Evolutionary conservation across 257 asterid genomes (phyloP).

Genomic region (Salvia hispanica): DNA sequence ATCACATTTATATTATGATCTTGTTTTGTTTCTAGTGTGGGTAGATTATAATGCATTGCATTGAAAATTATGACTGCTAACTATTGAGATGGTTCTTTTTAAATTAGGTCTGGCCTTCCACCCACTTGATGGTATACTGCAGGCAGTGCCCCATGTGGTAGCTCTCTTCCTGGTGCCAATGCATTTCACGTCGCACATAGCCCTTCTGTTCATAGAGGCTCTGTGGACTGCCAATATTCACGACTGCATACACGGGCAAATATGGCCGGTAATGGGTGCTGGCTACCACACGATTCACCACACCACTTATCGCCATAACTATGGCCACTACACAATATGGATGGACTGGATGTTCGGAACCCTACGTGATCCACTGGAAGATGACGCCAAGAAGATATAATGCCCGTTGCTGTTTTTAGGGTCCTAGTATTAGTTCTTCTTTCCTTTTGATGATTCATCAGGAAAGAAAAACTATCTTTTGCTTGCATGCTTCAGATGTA

Average conservation of each 20-base stretch:
- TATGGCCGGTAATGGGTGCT: conserved; percentile 99
- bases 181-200: conserved; percentile 79
- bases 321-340: conserved; percentile 94
- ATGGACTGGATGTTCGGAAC: conserved; percentile 99
- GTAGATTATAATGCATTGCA: not conserved
- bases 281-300: conserved; percentile 98
- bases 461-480: not conserved
- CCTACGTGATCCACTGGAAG: conserved; percentile 79
- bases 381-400: conserved; percentile 62
- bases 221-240: conserved; percentile 96
- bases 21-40: not conserved
- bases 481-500: conserved; percentile 28
- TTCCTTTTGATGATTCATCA: conserved; percentile 16
- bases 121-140: conserved; percentile 92
- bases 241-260: conserved; percentile 81
- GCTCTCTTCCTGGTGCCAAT: conserved; percentile 81
- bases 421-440: not conserved
- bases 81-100: conserved; percentile 15
- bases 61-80: conserved; percentile 21
- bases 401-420: not conserved
- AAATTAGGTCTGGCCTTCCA: conserved; percentile 85
- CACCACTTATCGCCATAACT: conserved; percentile 94
- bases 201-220: conserved; percentile 72
- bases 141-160: conserved; percentile 80
- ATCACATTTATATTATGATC: not conserved